These are phyloP conservation scores for Chrysanthemum seticuspe DNA, from an alignment of 129 eudicot genomes.

Conservation along the genomic window DNA sequence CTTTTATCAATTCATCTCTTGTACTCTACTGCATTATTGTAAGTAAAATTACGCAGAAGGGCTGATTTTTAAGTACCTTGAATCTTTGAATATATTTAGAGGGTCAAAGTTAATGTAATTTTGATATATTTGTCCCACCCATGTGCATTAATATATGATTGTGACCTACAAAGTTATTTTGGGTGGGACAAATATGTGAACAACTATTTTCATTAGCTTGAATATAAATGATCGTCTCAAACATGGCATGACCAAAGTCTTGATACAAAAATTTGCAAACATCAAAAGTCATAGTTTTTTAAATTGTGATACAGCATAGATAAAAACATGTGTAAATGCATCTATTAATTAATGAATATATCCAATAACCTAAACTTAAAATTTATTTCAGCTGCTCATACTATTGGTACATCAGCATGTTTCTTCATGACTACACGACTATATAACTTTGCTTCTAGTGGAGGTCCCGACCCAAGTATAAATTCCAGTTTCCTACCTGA, in stretches of 20 bases:
- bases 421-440: slow-evolving; percentile 65
- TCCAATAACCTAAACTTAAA: neutral
- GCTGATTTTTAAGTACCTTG: too few relatives aligned
- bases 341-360: neutral
- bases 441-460: slow-evolving; percentile 42
- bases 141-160: neutral
- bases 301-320: too few relatives aligned
- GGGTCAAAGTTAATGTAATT: slow-evolving; percentile 15
- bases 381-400: slow-evolving; percentile 62
- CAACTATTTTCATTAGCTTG: too few relatives aligned
- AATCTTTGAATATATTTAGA: neutral
- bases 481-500: slow-evolving; percentile 52
- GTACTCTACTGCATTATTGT: too few relatives aligned
- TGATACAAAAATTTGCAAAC: too few relatives aligned
- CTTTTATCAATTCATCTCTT: too few relatives aligned
- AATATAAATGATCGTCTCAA: neutral
- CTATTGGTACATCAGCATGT: slow-evolving; percentile 80
- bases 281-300: too few relatives aligned
- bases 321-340: neutral
- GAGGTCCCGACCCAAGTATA: slow-evolving; percentile 58
- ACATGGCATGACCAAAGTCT: neutral
- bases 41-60: too few relatives aligned
- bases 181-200: neutral
- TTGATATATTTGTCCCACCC: slow-evolving; percentile 8
- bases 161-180: neutral